Base-by-base conservation (phyloP, 257 asterid species). In the Leonotis leonurus region DNA sequence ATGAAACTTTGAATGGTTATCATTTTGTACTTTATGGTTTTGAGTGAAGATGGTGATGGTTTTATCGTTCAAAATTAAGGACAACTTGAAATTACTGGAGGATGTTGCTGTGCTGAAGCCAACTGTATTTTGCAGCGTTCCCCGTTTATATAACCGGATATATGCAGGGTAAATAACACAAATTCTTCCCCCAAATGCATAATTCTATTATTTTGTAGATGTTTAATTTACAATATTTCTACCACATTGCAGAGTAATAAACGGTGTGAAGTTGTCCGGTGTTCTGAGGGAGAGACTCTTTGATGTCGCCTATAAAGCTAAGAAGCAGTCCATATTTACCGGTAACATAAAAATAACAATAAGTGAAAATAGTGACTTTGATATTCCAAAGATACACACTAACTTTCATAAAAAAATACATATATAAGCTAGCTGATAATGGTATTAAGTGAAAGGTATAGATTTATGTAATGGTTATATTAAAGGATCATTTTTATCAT, bases 121-220 rank as follows among this genome's bases (percentile, higher is more conserved):
- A 48, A 88, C 96, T 37, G 21, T 85, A 69, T 79, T 88, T 67
- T 68, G 85, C 73, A 85, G 96, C 16, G 96, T 88, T 44, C 96
- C 96, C 63, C 91, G 96, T 14, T 74, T 88, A 16, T 83, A 77
- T 77, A 88, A 88, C 73, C 74, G 86, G 76, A 88, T 88, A 76
- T 83, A 85, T 71, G 87, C 82, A 50, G 91, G 96, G 96, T 88
- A 72, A 58, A 49, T 27, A 30, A 49, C 26, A n/a, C n/a, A n/a
- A n/a, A n/a, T n/a, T n/a, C n/a, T n/a, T n/a, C n/a, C n/a, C n/a
- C n/a, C n/a, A 55, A 21, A 24, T 10, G 39, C 45, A 37, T 70
- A n/a, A n/a, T n/a, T n/a, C n/a, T n/a, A n/a, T n/a, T n/a, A n/a
- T n/a, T n/a, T n/a, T n/a, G n/a, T n/a, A n/a, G n/a, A n/a, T n/a